phyloP scores from a whole-genome alignment of 2,329 filamentous ascomycete species.

The Xylaria sp. region DNA sequence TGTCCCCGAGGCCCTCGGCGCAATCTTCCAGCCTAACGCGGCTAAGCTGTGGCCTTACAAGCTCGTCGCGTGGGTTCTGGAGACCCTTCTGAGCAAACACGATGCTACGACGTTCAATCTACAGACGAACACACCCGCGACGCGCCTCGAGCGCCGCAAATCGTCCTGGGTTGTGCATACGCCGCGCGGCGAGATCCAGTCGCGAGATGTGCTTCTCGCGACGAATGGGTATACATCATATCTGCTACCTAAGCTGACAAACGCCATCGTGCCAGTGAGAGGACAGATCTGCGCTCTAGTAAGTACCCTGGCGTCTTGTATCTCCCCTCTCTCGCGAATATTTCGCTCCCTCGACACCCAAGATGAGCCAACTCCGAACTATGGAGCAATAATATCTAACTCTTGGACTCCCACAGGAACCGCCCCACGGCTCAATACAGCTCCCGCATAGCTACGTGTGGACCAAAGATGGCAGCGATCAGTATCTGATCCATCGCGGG shows the following conservation, averaged over 20 bases:
- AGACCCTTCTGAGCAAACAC: constrained; percentile 54
- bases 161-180: constrained; percentile 68
- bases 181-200: constrained; percentile 66
- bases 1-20: constrained; percentile 63
- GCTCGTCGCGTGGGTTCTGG: constrained; percentile 73
- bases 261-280: constrained; percentile 70
- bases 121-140: constrained; percentile 74
- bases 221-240: constrained; percentile 86
- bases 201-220: constrained; percentile 72
- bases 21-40: constrained; percentile 67
- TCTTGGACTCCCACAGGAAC: too few relatives aligned
- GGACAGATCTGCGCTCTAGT: constrained; percentile 76
- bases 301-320: too few relatives aligned
- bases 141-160: constrained; percentile 43
- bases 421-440: constrained; percentile 48
- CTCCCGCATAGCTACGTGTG: constrained; percentile 33
- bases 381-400: too few relatives aligned
- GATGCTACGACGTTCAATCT: constrained; percentile 61
- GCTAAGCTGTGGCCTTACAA: constrained; percentile 85
- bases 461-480: constrained; percentile 17
- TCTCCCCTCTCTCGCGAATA: too few relatives aligned
- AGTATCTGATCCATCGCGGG: constrained; percentile 27
- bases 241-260: constrained; percentile 69
- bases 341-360: too few relatives aligned
- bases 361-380: too few relatives aligned